Conservation (phyloP, 2,329 filamentous ascomycete species). For the Stylonectria norvegica region DNA sequence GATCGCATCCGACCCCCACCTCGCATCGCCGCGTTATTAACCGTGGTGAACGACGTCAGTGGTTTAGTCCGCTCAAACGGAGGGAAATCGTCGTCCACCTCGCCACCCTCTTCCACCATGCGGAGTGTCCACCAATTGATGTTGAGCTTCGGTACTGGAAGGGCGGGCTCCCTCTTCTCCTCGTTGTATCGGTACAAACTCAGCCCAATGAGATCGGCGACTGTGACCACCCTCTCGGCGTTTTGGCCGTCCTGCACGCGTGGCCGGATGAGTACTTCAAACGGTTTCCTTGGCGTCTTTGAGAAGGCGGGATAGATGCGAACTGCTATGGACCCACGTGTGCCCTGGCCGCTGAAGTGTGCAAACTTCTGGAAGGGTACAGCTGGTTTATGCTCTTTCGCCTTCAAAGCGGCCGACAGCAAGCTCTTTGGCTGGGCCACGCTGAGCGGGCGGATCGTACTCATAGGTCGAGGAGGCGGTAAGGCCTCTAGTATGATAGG, state of each 20-base stretch:
- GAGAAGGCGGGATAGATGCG: slow-evolving; percentile 76
- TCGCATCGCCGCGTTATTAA: slow-evolving; percentile 75
- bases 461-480: slow-evolving; percentile 67
- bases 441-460: slow-evolving; percentile 61
- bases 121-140: slow-evolving; percentile 80
- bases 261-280: slow-evolving; percentile 69
- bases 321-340: slow-evolving; percentile 70
- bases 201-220: slow-evolving; percentile 78
- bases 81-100: slow-evolving; percentile 82
- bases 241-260: slow-evolving; percentile 66
- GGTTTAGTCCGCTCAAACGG: slow-evolving; percentile 71
- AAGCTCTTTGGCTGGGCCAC: slow-evolving; percentile 67
- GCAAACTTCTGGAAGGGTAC: slow-evolving; percentile 77
- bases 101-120: slow-evolving; percentile 81
- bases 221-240: slow-evolving; percentile 60
- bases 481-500: slow-evolving; percentile 60
- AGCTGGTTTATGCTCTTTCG: slow-evolving; percentile 64
- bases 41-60: slow-evolving; percentile 75
- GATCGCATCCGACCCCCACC: slow-evolving; percentile 57
- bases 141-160: slow-evolving; percentile 64
- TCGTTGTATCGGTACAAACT: slow-evolving; percentile 75
- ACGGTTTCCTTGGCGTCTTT: slow-evolving; percentile 58
- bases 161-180: slow-evolving; percentile 66
- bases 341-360: slow-evolving; percentile 72
- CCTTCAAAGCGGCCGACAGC: slow-evolving; percentile 68